A percentile compares a stretch with the other conserved stretches of the same genome.
phyloP scores from a whole-genome alignment of 1,284 basidiomycete genomes.

The Nidula niveotomentosa region DNA sequence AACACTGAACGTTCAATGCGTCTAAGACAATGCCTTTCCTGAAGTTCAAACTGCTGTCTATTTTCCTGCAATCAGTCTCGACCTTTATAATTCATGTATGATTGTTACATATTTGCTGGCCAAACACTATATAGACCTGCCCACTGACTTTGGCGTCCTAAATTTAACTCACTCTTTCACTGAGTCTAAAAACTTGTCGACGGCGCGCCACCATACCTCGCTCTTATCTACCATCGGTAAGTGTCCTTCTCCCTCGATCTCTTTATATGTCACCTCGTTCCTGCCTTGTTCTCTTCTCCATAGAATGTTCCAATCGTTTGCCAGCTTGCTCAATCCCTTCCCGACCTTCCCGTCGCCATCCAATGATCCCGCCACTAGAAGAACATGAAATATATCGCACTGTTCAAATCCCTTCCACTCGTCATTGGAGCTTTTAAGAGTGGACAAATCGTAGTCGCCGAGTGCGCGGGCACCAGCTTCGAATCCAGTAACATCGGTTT shows the following conservation, averaged over 20 bases:
- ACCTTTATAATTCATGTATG: too few relatives aligned
- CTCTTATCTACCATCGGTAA: constrained; percentile 51
- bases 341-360: constrained; percentile 46
- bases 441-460: constrained; percentile 38
- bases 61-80: too few relatives aligned
- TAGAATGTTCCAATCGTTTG: constrained; percentile 30
- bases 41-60: too few relatives aligned
- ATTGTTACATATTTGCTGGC: too few relatives aligned
- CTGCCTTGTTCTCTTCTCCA: constrained; percentile 11
- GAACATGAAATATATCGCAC: constrained; percentile 23
- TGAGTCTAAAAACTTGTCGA: constrained; percentile 10
- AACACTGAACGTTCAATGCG: too few relatives aligned
- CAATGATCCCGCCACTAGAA: constrained; percentile 43
- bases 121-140: too few relatives aligned
- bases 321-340: constrained; percentile 29
- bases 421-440: constrained; percentile 7
- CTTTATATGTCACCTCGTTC: constrained; percentile 26
- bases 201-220: constrained; percentile 31
- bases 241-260: constrained; percentile 40
- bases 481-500: constrained; percentile 40
- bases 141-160: too few relatives aligned
- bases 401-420: constrained; percentile 20
- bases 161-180: background rate
- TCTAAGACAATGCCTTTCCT: too few relatives aligned
- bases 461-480: constrained; percentile 42